Evolutionary conservation across 192 early-diverging fungal genomes (phyloP).

Genomic region (Podila verticillata): DNA sequence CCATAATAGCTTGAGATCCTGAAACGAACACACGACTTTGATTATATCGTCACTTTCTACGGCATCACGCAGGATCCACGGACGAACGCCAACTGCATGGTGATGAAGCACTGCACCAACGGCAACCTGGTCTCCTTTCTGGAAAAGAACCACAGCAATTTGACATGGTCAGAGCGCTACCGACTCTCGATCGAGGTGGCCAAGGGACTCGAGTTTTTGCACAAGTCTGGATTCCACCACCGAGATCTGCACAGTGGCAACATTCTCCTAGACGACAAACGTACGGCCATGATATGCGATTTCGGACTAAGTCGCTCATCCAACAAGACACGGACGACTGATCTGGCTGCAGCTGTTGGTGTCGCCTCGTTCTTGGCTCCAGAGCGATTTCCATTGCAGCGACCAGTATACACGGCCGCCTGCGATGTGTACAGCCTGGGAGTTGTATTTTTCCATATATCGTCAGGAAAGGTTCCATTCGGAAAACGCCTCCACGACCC

Average conservation of each 20-base stretch:
- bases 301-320: constrained; percentile 43
- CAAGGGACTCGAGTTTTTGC: constrained; percentile 50
- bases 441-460: constrained; percentile 55
- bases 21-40: constrained; percentile 46
- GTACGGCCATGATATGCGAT: constrained; percentile 49
- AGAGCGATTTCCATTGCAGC: constrained; percentile 26
- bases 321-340: constrained; percentile 21
- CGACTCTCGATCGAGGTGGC: constrained; percentile 47
- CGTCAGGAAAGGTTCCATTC: constrained; percentile 49
- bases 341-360: constrained; percentile 32
- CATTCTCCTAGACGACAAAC: constrained; percentile 53
- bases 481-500: constrained; percentile 26
- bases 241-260: constrained; percentile 58
- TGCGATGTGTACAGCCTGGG: constrained; percentile 56
- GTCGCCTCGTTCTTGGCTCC: constrained; percentile 45
- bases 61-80: constrained; percentile 39
- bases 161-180: constrained; percentile 48
- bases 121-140: constrained; percentile 46
- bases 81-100: constrained; percentile 40
- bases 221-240: constrained; percentile 55
- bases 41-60: constrained; percentile 45
- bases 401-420: constrained; percentile 42
- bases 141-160: constrained; percentile 22
- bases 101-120: constrained; percentile 47
- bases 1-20: constrained; percentile 38